Evolutionary conservation across 2,329 filamentous ascomycete species (phyloP), one percentile per base, ranked within the genome.

Genomic region (Tolypocladium tropicale): DNA sequence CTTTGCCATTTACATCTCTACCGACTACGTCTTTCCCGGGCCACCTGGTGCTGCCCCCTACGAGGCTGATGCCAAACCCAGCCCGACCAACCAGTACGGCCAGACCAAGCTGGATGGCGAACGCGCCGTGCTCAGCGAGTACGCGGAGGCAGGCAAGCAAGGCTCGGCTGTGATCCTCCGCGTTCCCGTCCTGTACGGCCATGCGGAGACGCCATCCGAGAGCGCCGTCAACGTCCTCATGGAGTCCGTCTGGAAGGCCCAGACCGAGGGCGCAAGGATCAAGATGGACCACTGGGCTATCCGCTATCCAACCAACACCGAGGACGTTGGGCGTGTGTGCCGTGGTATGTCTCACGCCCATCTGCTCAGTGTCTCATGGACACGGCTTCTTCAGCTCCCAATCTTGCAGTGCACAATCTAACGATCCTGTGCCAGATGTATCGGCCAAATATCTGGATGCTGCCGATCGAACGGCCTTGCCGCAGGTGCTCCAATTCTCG

Each of bases 281-380:
- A 85, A 82, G 67, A 92, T 95, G 84, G 91, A 96, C 65, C 85
- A 95, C 69, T 95, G 90, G 84, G 85, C 89, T 1, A 74, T 88
- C 53, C 81, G 91, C 32, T 95, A 90, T 72, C 91, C 91, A 10
- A 95, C 91, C 9, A 94, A 94, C 68, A 95, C 90, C 0, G 86
- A 90, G 67, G 92, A 96, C 66, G 86, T 95, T 21, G 90, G 80
- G 21, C 79, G 92, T 41, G 88, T 96, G 50, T 88, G 85, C 64
- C 78, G 84, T 59, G 82, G 82, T 84, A 74, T 62, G 76, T 71
- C 60, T 63, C 55, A 63, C 46, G 9, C 9, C 46, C 46, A 21
- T 32, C 18, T 48, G 37, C 48, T 23, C 25, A 28, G 55, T 32
- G 32, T 52, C 21, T 54, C 55, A 30, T 28, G 3, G 14, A 10